Base-by-base conservation (phyloP, 2,329 filamentous ascomycete genomes). In the Pezicula neosporulosa region DNA sequence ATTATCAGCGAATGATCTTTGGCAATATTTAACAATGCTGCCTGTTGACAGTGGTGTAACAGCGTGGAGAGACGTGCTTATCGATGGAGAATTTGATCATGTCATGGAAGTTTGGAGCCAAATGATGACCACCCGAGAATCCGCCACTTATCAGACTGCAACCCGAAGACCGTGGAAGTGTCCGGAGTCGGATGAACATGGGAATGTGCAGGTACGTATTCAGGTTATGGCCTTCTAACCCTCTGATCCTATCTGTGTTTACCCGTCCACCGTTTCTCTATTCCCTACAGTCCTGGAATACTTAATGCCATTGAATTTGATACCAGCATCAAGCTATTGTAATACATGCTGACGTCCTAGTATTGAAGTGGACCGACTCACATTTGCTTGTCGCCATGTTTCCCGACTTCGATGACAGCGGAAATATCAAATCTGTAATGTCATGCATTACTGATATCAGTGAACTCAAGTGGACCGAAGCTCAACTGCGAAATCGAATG, bases 401-500 rank as follows among this genome's bases (percentile, higher is more conserved):
- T 48, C 57, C 59, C 3, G 54, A 61, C 48, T 36, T 54, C 12
- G 59, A 58, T 27, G 52, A 56, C 6, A 47, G 53, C n/a, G 57
- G 60, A 7, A 46, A 60, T 3, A 48, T 60, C 4, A 48, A 47
- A 10, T 48, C 56, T 16, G 44, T 63, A 7, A 57, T 61, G 51
- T 43, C 45, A n/a, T 60, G 51, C 43, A 35, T 52, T 9, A 50
- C 52, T 12, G 49, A 55, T 16, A 47, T 47, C 35, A 50, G 50
- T 44, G 54, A 48, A 10, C 35, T 60, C 4, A 58, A 59, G 28
- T 59, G 53, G 55, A 43, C 48, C 0, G 60, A 60, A 27, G 52
- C 42, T 35, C 55, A 60, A 49, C 43, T 59, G 18, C 42, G 51
- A 33, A 53, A 49, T 73, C 61, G 76, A 78, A 60, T 62, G 60